Evolutionary conservation across 2,329 filamentous ascomycete species (phyloP).

Genomic region (Microdochium trichocladiopsis): DNA sequence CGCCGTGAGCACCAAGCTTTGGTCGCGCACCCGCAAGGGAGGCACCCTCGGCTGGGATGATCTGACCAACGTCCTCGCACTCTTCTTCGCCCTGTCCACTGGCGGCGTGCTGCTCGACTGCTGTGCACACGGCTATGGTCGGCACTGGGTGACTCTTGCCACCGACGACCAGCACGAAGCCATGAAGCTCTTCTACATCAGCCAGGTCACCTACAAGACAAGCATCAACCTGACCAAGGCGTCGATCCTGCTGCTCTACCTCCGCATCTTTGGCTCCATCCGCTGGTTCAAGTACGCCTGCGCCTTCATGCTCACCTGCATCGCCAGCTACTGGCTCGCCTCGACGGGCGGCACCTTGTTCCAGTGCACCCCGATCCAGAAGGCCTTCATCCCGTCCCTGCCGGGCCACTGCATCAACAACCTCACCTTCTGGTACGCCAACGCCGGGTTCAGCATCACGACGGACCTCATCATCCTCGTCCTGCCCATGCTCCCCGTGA

Average conservation of each 20-base stretch:
- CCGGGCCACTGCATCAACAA: constrained; percentile 25
- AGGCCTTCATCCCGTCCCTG: constrained; percentile 18
- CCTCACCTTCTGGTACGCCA: constrained; percentile 31
- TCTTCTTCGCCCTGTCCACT: constrained; percentile 16
- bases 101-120: constrained; percentile 15
- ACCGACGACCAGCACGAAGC: constrained; percentile 11
- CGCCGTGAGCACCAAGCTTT: constrained; percentile 15
- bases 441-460: constrained; percentile 30
- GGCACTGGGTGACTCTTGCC: constrained; percentile 10
- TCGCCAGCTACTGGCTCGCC: constrained; percentile 17
- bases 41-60: constrained; percentile 17
- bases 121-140: constrained; percentile 21
- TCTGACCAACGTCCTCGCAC: constrained; percentile 16
- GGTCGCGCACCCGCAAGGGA: constrained; percentile 15
- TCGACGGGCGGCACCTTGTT: constrained; percentile 20
- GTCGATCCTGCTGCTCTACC: constrained; percentile 22
- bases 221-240: constrained; percentile 23
- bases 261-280: constrained; percentile 20
- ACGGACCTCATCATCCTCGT: constrained; percentile 32
- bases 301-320: constrained; percentile 10
- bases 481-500: constrained; percentile 31
- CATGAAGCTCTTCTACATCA: constrained; percentile 22
- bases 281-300: constrained; percentile 20
- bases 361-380: constrained; percentile 20
- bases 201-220: constrained; percentile 23